Base-by-base conservation (phyloP, 805 yeast species). In the Starmerella stellata region DNA sequence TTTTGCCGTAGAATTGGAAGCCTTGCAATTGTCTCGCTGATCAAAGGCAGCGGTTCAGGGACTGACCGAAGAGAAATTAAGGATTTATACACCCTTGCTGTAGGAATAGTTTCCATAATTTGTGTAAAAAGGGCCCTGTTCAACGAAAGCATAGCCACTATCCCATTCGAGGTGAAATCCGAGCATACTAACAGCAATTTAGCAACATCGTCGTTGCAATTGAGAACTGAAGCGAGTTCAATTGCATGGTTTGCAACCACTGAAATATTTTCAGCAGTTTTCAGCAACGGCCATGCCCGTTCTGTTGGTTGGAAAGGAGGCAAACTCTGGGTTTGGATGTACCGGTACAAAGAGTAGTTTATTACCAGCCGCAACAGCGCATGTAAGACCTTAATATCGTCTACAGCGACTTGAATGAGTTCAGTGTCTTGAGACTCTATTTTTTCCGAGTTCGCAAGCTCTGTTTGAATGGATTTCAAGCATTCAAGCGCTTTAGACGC, bases 341-440 rank as follows among this genome's bases (percentile, higher is more conserved):
- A 68, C 0, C 83, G 71, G 47, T 76, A 77, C 0, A 87, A 63
- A 0, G 93, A 85, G 45, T 74, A 76, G 1, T 77, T 56, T 0
- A 83, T 70, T 2, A 85, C 62, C 9, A 77, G 41, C 45, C 75
- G 77, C 16, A 78, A 55, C 33, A 87, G 52, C 18, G 65, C 68
- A 27, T 78, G 75, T 40, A 90, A 69, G 3, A 71, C 67, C 52
- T 74, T 78, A 67, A 87, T 74, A 54, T 90, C 96, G 49, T 81
- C 83, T 8, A 87, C 62, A 0, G 95, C 80, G 14, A 87, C 75
- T 7, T 77, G 40, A 15, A 62, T 48, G 30, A 59, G 38, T 11
- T 23, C 25, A 7, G 25, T 11, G 19, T 51, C 52, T 8, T 21
- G 16, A 13, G 21, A 17, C 8, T 21, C 36, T 7, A 7, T 24